These are phyloP conservation scores for Russula ochroleuca DNA, from an alignment of 768 basidiomycete species.

Conservation along the genomic window DNA sequence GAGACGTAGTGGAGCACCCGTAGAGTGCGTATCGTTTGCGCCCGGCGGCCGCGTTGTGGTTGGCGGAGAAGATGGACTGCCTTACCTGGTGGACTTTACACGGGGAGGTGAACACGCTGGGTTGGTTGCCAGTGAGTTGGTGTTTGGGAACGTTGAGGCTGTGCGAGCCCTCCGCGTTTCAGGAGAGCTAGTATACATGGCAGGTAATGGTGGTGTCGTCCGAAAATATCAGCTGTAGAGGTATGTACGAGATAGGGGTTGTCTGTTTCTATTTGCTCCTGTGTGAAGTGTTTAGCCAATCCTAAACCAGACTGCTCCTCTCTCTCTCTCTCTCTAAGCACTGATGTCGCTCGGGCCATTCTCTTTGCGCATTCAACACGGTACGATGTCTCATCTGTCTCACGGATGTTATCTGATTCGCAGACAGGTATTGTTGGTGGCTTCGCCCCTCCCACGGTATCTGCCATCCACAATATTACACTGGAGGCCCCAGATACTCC, in stretches of 20 bases:
- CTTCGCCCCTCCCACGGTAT: constrained; percentile 64
- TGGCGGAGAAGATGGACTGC: constrained; percentile 27
- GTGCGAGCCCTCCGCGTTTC: constrained; percentile 20
- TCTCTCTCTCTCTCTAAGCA: constrained; percentile 12
- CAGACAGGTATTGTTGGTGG: constrained; percentile 67
- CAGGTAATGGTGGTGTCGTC: constrained; percentile 25
- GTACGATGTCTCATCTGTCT: constrained; percentile 33
- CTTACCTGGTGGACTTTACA: constrained; percentile 20
- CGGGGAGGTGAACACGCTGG: neutral
- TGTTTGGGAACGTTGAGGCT: constrained; percentile 28
- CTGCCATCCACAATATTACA: constrained; percentile 51
- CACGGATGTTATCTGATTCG: constrained; percentile 4
- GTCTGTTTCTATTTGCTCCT: neutral
- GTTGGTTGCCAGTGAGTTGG: constrained; percentile 20
- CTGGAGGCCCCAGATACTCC: constrained; percentile 36
- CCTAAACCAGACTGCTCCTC: neutral
- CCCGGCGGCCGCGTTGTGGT: constrained; percentile 16
- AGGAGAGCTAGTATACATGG: constrained; percentile 15
- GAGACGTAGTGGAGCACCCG: constrained; percentile 18
- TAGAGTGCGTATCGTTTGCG: constrained; percentile 17
- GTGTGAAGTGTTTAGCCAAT: neutral
- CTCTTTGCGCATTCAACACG: constrained; percentile 57
- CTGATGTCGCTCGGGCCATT: constrained; percentile 52
- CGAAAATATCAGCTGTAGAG: constrained; percentile 25
- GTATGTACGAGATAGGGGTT: constrained; percentile 11